A percentile compares a stretch with the other conserved stretches of the same genome.
These are phyloP conservation scores for Gaeumannomyces sp. DNA, from an alignment of 2,329 filamentous ascomycete species.

Conservation along the genomic window DNA sequence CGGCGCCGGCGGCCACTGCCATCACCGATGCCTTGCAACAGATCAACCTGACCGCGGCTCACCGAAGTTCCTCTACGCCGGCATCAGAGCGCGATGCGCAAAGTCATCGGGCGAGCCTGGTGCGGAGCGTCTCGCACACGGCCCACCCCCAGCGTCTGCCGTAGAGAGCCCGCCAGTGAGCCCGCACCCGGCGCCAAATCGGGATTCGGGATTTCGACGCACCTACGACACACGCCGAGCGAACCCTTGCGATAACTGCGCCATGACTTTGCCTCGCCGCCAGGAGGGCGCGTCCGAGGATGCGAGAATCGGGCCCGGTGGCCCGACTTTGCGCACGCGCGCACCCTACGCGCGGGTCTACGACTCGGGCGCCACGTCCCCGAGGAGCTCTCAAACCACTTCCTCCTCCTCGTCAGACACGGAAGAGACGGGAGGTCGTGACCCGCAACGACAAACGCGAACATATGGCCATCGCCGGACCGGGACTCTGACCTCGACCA, in stretches of 20 bases:
- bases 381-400: slow-evolving; percentile 43
- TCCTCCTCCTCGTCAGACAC: slow-evolving; percentile 40
- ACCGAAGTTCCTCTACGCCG: slow-evolving; percentile 37
- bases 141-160: slow-evolving; percentile 30
- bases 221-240: slow-evolving; percentile 60
- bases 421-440: slow-evolving; percentile 26
- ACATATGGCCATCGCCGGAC: slow-evolving; percentile 27
- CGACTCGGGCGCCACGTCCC: slow-evolving; percentile 30
- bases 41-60: slow-evolving; percentile 33
- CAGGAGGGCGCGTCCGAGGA: slow-evolving; percentile 22
- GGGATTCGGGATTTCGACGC: slow-evolving; percentile 54
- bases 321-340: slow-evolving; percentile 54
- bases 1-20: slow-evolving; percentile 24
- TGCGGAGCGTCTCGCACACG: slow-evolving; percentile 29
- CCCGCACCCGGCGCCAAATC: slow-evolving; percentile 38
- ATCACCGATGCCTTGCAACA: slow-evolving; percentile 43
- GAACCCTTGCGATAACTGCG: slow-evolving; percentile 62
- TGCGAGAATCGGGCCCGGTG: slow-evolving; percentile 22
- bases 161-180: slow-evolving; percentile 55
- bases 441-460: not conserved
- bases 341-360: slow-evolving; percentile 55
- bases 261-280: slow-evolving; percentile 54
- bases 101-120: slow-evolving; percentile 34
- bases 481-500: slow-evolving; percentile 36
- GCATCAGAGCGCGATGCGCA: slow-evolving; percentile 39